Evolutionary conservation across 2,329 filamentous ascomycete genomes (phyloP), one percentile per base, ranked within the genome.

Genomic region (Alternaria sp.): DNA sequence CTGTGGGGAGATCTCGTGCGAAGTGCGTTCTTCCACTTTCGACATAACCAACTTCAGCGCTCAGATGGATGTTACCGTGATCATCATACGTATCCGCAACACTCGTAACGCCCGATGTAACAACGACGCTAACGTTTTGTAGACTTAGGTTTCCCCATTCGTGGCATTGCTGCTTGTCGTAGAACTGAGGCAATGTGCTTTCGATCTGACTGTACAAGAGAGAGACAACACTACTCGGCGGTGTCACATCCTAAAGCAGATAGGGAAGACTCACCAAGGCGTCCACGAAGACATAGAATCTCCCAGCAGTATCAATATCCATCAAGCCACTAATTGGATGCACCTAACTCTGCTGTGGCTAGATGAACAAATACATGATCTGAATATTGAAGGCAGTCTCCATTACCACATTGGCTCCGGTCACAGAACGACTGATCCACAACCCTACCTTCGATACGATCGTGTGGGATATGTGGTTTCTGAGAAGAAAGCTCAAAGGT

Each of bases 1-100:
- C 84, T 84, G 0, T 84, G 85, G 0, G 89, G 89, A 74, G 90
- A 91, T 82, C 84, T 1, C 87, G 83, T 28, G 87, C 80, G 65
- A 88, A 86, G 1, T 49, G 43, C 7, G 49, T 61, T 7, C 58
- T 63, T 1, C 57, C 51, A 11, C 47, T 57, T 3, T 63, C 59
- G 6, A 63, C 57, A 84, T 24, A 24, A 7, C 24, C 24, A 24
- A 0, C 24, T 24, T 24, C 24, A 24, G 24, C 24, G 0, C 24
- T 24, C 0, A 0, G 24, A 24, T 24, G 0, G 24, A 24, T 0
- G 24, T 24, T 7, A 0, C 24, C 24, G 24, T 24, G 24, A 24
- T 24, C 24, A 0, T 24, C 0, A 7, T 24, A 24, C 24, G 24
- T 24, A 24, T 24, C 24, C 24, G 24, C 24, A 24, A 24, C 24